Evolutionary conservation across 352 stramenopile species (phyloP).

Genomic region (Thalassiosira exigua): DNA sequence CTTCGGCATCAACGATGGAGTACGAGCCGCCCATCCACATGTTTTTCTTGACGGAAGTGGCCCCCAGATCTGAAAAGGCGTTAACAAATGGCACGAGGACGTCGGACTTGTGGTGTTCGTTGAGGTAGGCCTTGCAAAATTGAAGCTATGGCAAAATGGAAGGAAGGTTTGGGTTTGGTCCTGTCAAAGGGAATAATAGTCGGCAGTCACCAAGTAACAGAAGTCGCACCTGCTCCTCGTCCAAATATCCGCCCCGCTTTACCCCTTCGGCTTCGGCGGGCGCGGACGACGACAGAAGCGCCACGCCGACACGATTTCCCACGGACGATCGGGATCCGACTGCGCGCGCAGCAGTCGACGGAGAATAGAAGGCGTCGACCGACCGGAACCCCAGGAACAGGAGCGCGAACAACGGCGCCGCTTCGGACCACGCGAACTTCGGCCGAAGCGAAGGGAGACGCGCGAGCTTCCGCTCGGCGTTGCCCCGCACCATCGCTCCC

Average conservation of each 20-base stretch:
- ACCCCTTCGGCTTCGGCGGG: neutral
- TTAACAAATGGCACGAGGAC: constrained; percentile 63
- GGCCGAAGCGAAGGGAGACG: neutral
- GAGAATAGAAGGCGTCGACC: constrained; percentile 24
- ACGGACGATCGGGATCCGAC: neutral
- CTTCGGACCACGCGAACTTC: neutral
- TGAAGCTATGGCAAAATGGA: constrained; percentile 39
- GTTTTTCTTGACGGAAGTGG: constrained; percentile 67
- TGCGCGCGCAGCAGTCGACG: constrained; percentile 10
- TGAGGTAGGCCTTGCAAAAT: constrained; percentile 79
- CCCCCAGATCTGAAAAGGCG: constrained; percentile 71
- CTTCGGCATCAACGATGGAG: constrained; percentile 57
- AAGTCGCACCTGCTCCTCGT: constrained; percentile 43
- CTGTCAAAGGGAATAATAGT: neutral
- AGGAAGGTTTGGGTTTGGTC: neutral
- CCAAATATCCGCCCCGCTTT: constrained; percentile 23
- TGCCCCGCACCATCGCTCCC: too few species aligned
- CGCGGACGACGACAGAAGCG: constrained; percentile 6
- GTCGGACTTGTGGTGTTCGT: constrained; percentile 76
- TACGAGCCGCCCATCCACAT: constrained; percentile 71
- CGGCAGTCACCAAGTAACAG: neutral
- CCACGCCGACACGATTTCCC: neutral
- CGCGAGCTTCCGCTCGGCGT: too few species aligned
- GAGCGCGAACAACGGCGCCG: neutral
- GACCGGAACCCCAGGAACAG: neutral